Percentiles rank a stretch among this genome's conserved stretches.
Evolutionary conservation across 257 asterid species (phyloP).

Genomic region (Phtheirospermum japonicum): DNA sequence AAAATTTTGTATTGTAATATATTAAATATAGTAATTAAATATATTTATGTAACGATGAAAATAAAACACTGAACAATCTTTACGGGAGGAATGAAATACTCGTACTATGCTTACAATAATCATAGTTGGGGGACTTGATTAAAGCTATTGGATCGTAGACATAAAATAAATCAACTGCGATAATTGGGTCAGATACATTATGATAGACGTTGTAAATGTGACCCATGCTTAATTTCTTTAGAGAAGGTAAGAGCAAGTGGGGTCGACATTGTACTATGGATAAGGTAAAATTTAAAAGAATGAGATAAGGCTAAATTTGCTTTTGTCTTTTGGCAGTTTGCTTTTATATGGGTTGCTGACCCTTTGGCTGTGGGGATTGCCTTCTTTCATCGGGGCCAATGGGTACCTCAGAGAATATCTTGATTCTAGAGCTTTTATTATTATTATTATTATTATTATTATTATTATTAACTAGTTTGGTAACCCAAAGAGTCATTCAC

Average conservation of each 20-base stretch:
- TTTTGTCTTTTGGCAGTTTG: slow-evolving; percentile 1
- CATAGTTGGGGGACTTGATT: too few species aligned
- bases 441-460: too few species aligned
- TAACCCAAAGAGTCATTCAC: too few species aligned
- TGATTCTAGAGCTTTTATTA: too few species aligned
- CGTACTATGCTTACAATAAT: too few species aligned
- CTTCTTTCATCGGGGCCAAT: neutral
- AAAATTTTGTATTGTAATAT: too few species aligned
- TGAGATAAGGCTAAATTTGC: neutral
- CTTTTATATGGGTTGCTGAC: neutral
- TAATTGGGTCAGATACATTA: neutral
- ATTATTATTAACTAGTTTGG: too few species aligned
- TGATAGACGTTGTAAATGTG: neutral
- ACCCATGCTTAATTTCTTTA: neutral
- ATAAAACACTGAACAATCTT: too few species aligned
- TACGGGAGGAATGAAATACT: too few species aligned
- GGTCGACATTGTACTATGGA: neutral
- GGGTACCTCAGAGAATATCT: neutral
- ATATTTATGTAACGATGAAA: too few species aligned
- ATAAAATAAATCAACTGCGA: neutral
- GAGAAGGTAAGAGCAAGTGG: neutral
- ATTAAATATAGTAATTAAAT: too few species aligned
- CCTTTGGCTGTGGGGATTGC: neutral
- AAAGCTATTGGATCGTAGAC: neutral
- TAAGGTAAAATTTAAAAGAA: neutral